Evolutionary conservation across 176 grass and related monocot species (phyloP).

Genomic region (Paspalum notatum): DNA sequence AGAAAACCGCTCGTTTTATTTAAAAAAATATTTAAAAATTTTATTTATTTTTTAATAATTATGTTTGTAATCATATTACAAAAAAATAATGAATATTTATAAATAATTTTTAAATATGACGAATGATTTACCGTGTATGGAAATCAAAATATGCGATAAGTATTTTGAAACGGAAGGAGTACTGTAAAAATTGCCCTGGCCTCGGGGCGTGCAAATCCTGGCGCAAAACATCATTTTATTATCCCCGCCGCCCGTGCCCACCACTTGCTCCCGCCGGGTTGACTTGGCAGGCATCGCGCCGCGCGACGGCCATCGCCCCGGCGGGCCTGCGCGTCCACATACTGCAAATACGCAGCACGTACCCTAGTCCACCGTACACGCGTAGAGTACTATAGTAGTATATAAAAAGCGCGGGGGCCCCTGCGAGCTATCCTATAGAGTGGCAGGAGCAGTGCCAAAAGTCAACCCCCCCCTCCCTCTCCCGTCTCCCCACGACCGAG

Average conservation of each 20-base stretch:
- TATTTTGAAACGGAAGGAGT: no score
- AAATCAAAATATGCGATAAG: no score
- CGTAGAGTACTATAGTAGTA: no score
- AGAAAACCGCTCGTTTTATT: no score
- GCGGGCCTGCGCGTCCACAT: constrained; percentile 33
- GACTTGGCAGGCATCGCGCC: no score
- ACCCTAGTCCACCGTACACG: constrained; percentile 3
- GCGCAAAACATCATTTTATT: constrained; percentile 37
- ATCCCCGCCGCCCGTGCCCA: constrained; percentile 50
- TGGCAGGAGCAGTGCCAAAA: constrained; percentile 7
- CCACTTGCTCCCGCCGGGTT: constrained; percentile 6
- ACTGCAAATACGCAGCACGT: neutral
- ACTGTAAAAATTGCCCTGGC: neutral
- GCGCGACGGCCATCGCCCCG: no score
- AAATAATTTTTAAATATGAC: no score
- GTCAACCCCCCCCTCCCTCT: constrained; percentile 32
- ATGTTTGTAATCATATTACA: no score
- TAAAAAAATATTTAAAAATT: no score
- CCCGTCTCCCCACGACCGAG: neutral
- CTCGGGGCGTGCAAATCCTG: constrained; percentile 16
- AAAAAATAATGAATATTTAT: no score
- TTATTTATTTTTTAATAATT: no score
- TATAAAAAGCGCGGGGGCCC: constrained; percentile 41
- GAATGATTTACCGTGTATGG: no score
- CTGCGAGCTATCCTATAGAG: neutral